phyloP scores from a whole-genome alignment of 345 rosid genomes.

The Salix caprea region DNA sequence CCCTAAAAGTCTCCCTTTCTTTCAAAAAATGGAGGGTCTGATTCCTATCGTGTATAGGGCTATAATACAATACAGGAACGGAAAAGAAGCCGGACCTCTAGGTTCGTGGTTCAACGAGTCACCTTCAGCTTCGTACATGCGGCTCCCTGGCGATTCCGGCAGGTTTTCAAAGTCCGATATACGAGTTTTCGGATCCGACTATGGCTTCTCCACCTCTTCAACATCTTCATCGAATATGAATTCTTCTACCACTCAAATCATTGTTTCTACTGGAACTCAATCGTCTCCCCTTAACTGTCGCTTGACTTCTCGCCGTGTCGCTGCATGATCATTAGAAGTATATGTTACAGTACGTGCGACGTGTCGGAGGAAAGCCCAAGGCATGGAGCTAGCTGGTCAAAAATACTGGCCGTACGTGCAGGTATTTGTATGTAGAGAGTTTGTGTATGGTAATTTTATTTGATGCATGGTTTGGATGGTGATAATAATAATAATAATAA shows the following conservation, averaged over 20 bases:
- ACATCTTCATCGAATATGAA: slow-evolving; percentile 16
- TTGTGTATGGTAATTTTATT: slow-evolving; percentile 3
- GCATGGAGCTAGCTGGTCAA: slow-evolving; percentile 16
- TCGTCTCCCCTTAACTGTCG: slow-evolving; percentile 44
- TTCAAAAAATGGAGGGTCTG: slow-evolving; percentile 56
- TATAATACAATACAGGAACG: slow-evolving; percentile 46
- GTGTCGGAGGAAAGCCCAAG: slow-evolving; percentile 35
- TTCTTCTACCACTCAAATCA: slow-evolving; percentile 29
- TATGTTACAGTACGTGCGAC: neutral
- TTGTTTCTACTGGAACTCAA: slow-evolving; percentile 50
- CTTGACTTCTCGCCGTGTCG: slow-evolving; percentile 43
- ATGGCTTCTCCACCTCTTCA: slow-evolving; percentile 29
- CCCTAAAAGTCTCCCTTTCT: neutral
- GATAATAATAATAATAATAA: neutral
- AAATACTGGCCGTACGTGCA: neutral
- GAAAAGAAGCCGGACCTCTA: slow-evolving; percentile 32
- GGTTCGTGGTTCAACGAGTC: slow-evolving; percentile 49
- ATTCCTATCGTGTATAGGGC: slow-evolving; percentile 33
- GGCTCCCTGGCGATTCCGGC: slow-evolving; percentile 87
- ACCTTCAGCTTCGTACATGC: slow-evolving; percentile 67
- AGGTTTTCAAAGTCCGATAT: slow-evolving; percentile 55
- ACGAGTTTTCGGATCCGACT: slow-evolving; percentile 41
- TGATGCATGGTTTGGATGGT: neutral
- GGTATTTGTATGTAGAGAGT: neutral
- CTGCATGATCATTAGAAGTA: slow-evolving; percentile 15